phyloP scores from a whole-genome alignment of 768 basidiomycete species.

The Ephemerocybe angulata region DNA sequence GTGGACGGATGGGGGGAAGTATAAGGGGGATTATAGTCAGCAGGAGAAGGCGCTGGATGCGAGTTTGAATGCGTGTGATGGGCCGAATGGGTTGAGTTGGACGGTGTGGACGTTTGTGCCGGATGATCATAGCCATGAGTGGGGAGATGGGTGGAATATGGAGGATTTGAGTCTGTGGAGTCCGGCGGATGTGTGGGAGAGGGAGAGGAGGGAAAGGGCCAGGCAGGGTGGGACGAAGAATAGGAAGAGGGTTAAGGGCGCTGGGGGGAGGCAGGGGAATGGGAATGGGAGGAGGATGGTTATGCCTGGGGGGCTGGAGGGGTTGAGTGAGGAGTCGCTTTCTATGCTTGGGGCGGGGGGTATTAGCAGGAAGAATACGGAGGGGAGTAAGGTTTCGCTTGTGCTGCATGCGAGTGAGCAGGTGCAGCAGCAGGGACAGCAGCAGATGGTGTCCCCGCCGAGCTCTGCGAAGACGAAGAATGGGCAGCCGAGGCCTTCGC shows the following conservation, averaged over 20 bases:
- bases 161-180: conserved; percentile 94
- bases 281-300: no score
- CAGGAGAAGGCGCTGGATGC: conserved; percentile 89
- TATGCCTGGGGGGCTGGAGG: no score
- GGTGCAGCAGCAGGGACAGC: no score
- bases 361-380: no score
- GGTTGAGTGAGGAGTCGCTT: no score
- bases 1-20: conserved; percentile 61
- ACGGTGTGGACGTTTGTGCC: conserved; percentile 89
- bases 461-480: conserved; percentile 13
- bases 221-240: not conserved
- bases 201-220: conserved; percentile 16
- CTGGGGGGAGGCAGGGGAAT: not conserved
- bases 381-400: no score
- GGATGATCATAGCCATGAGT: conserved; percentile 71
- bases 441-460: no score
- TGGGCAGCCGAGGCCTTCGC: conserved; percentile 9
- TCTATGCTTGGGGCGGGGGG: no score
- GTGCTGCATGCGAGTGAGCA: no score
- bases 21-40: conserved; percentile 67
- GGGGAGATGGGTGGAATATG: conserved; percentile 97
- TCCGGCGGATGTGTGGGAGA: conserved; percentile 53
- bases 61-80: conserved; percentile 75
- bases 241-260: conserved; percentile 9
- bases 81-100: conserved; percentile 68